Base-by-base conservation (phyloP, 2,329 filamentous ascomycete species). In the Alternaria gansuensis region DNA sequence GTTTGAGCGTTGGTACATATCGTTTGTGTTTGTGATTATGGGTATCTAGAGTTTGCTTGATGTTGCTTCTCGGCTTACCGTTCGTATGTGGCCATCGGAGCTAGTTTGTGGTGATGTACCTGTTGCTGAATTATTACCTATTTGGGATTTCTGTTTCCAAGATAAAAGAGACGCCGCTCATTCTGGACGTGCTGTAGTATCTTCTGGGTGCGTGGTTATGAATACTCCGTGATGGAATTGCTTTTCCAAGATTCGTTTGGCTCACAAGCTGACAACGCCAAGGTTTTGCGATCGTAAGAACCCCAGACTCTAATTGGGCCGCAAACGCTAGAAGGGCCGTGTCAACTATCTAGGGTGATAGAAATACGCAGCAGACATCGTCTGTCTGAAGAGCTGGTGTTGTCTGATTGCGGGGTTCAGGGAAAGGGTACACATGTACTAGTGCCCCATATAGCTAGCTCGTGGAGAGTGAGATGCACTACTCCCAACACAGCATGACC, bases 401-500 rank as follows among this genome's bases (percentile, higher is more conserved):
- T 48, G 31, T 9, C 36, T 5, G 14, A 48, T 48, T 48, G 44
- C 44, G 44, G 44, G 44, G 31, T 48, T 48, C 44, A 48, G 44
- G 13, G 44, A 48, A 48, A 48, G 44, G 44, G 21, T 34, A 36
- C 14, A 36, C 13, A 3, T 13, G 21, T 14, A n/a, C 29, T 34
- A 48, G 21, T 4, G 8, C 31, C 26, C 5, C 2, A 54, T 34
- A 21, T 10, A 53, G 55, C 37, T 58, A 49, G 55, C 36, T 11
- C 23, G 14, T 43, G 37, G 21, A n/a, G 23, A 33, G n/a, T 4
- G 17, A 24, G 39, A 34, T 43, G 39, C 45, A 31, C 45, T 45
- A 26, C 23, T 36, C 44, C 44, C 37, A 54, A 51, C 45, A 44
- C 37, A 44, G 44, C 36, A 50, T 45, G n/a, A 46, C 52, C 36